phyloP scores from a whole-genome alignment of 495 filamentous ascomycete genomes.

The Podospora conica region DNA sequence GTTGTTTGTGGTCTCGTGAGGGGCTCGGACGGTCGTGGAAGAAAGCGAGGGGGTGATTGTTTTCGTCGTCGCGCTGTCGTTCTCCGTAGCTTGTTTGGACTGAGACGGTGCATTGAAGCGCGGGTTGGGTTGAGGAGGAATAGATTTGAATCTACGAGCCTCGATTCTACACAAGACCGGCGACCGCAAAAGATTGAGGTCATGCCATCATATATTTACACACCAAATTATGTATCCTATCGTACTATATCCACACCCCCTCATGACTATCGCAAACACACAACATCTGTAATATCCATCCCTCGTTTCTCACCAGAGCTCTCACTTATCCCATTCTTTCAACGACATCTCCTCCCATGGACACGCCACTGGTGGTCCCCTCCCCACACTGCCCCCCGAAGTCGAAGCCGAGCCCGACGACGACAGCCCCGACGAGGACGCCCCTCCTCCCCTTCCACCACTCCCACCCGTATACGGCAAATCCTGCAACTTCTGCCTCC shows the following conservation, averaged over 20 bases:
- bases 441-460: not conserved
- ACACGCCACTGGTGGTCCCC: not conserved
- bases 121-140: not conserved
- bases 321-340: not conserved
- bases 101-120: not conserved
- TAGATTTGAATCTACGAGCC: not conserved
- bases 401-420: slow-evolving; percentile 1
- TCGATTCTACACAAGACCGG: not conserved
- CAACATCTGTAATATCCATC: too few species aligned
- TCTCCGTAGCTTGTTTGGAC: not conserved
- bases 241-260: not conserved
- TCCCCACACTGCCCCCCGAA: slow-evolving; percentile 3
- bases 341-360: not conserved
- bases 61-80: not conserved
- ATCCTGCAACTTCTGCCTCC: slow-evolving; percentile 10
- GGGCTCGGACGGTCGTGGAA: not conserved
- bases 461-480: not conserved
- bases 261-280: too few species aligned
- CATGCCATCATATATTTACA: not conserved
- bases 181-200: not conserved
- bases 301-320: not conserved
- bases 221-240: not conserved
- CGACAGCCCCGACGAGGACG: slow-evolving; percentile 1
- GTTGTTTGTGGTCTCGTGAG: not conserved
- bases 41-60: not conserved